Conservation (phyloP, 2,329 filamentous ascomycete species). For the Trichoderma sp. region DNA sequence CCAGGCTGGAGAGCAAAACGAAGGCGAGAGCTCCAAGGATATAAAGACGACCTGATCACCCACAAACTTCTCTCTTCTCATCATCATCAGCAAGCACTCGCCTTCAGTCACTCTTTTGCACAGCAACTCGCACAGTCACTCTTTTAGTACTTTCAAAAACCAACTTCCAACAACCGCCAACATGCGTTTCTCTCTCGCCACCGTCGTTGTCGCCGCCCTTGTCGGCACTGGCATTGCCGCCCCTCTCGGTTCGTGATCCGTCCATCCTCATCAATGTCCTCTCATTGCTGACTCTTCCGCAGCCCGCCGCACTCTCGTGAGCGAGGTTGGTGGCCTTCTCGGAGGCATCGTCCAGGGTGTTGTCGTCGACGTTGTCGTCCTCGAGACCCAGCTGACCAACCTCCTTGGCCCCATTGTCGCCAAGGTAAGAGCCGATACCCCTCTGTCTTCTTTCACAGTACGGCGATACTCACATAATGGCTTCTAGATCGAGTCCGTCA, state of each 20-base stretch:
- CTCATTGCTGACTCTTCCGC: background rate
- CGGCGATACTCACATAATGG: background rate
- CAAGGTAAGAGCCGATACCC: constrained; percentile 27
- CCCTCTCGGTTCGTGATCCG: constrained; percentile 12
- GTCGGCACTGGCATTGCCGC: constrained; percentile 25
- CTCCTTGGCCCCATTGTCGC: constrained; percentile 30
- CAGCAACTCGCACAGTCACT: constrained; percentile 18
- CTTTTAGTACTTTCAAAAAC: constrained; percentile 14
- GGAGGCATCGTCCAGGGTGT: constrained; percentile 22
- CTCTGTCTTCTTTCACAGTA: background rate
- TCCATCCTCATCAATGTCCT: background rate
- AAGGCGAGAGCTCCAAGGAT: background rate
- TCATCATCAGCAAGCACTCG: constrained; percentile 22
- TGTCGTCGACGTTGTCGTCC: constrained; percentile 27
- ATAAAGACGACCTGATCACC: constrained; percentile 20
- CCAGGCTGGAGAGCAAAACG: background rate
- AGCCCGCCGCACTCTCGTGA: constrained; percentile 20
- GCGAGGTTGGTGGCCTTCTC: constrained; percentile 15
- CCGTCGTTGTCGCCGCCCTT: constrained; percentile 23
- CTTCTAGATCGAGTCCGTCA: constrained; percentile 31
- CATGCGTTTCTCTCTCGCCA: constrained; percentile 28
- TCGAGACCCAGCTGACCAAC: constrained; percentile 32
- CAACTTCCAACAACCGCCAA: constrained; percentile 22
- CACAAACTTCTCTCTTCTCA: background rate
- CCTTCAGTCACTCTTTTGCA: constrained; percentile 25